phyloP scores from a whole-genome alignment of 768 basidiomycete genomes.

The Lentinula lateritia region DNA sequence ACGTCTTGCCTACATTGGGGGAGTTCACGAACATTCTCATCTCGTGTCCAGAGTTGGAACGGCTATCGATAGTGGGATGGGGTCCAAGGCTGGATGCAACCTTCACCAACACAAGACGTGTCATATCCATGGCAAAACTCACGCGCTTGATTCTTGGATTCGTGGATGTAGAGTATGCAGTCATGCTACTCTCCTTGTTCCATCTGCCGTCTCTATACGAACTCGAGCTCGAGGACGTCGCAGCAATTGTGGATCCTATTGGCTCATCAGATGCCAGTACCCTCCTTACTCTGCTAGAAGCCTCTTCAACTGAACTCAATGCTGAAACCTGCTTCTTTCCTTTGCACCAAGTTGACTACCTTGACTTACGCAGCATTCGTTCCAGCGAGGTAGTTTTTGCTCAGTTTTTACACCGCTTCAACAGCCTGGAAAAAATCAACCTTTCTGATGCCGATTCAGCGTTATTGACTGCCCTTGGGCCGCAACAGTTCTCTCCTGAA shows the following conservation, averaged over 20 bases:
- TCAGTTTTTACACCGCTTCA: neutral
- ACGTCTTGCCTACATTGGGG: constrained; percentile 47
- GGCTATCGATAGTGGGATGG: constrained; percentile 48
- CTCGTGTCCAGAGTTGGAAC: constrained; percentile 34
- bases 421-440: neutral
- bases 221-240: constrained; percentile 43
- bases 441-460: neutral
- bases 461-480: neutral
- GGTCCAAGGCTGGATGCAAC: constrained; percentile 32
- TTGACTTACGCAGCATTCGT: neutral
- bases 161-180: constrained; percentile 32
- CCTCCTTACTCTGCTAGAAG: constrained; percentile 29
- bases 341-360: neutral
- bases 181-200: constrained; percentile 32
- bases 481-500: neutral
- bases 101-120: neutral
- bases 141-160: constrained; percentile 36
- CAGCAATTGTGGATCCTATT: constrained; percentile 27
- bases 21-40: constrained; percentile 40
- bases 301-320: neutral
- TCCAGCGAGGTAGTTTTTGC: neutral
- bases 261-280: constrained; percentile 26
- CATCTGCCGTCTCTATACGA: constrained; percentile 28
- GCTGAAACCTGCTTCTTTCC: neutral
- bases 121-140: constrained; percentile 24